Evolutionary conservation across 495 filamentous ascomycete genomes (phyloP), one percentile per base, ranked within the genome.

Genomic region (Aspergillus carlsbadensis): DNA sequence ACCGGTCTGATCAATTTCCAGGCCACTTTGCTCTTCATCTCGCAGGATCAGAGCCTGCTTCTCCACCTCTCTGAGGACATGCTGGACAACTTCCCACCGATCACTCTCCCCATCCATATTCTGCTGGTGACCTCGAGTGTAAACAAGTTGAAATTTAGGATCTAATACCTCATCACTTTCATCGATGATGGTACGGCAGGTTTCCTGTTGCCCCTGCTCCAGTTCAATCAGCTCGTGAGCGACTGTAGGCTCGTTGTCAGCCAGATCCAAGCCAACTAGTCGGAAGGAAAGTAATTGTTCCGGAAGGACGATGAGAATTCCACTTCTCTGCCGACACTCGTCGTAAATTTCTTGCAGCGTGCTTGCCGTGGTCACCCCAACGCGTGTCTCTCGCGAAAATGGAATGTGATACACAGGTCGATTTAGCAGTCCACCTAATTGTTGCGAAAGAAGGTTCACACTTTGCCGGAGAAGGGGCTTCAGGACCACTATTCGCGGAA

Each of bases 271-370:
- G 2, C 53, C 33, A 6, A 48, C 35, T 14, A 91, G 69, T 58
- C 84, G 76, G 62, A 89, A 85, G 0, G 87, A 91, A 0, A 90
- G 75, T 0, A 89, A 64, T 55, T 91, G 86, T 63, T 91, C 88
- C 0, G 88, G 87, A 40, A 87, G 84, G 1, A 83, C 65, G 0
- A 91, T 65, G 3, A 90, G 67, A 35, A 89, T 70, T 0, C 82
- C 85, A 0, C 83, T 74, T 4, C 59, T 59, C 1, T 37, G 31
- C 66, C 65, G 76, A 54, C 85, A 87, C 15, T 78, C 68, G 2
- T 69, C 39, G 29, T 59, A 68, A 36, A 70, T 67, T 10, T 18
- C 10, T 10, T 48, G 21, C 22, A 68, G 22, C 2, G 34, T 41
- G 5, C 44, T 17, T 11, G 43, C 58, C 36, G 61, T 57, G 2